These are phyloP conservation scores for Uncinocarpus reesii DNA, from an alignment of 2,329 filamentous ascomycete species.

Conservation along the genomic window DNA sequence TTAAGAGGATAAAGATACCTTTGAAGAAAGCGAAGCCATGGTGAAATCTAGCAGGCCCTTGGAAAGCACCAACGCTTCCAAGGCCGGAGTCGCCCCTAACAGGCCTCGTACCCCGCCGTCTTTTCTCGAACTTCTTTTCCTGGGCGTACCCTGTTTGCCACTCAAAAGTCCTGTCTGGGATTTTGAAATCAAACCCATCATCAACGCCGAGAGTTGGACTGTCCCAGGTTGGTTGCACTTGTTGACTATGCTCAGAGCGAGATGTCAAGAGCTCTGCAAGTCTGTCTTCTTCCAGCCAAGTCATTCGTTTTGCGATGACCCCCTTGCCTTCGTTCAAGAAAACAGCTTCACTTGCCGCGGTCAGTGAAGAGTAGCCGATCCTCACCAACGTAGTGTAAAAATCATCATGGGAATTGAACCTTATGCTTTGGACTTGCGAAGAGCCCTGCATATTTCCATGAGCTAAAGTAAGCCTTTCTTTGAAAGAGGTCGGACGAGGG, in stretches of 20 bases:
- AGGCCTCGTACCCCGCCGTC: slow-evolving; percentile 26
- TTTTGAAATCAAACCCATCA: slow-evolving; percentile 28
- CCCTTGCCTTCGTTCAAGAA: slow-evolving; percentile 82
- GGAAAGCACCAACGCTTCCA: slow-evolving; percentile 66
- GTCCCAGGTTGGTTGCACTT: not conserved
- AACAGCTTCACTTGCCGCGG: slow-evolving; percentile 88
- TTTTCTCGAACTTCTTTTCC: slow-evolving; percentile 38
- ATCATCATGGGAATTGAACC: slow-evolving; percentile 78
- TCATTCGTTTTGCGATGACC: slow-evolving; percentile 63
- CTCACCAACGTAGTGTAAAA: slow-evolving; percentile 87
- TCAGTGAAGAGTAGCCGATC: slow-evolving; percentile 77
- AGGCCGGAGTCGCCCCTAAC: slow-evolving; percentile 29
- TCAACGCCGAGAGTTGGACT: slow-evolving; percentile 20
- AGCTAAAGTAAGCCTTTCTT: slow-evolving; percentile 57
- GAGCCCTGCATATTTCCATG: slow-evolving; percentile 89
- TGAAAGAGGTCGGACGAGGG: slow-evolving; percentile 37
- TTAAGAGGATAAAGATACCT: slow-evolving; percentile 58
- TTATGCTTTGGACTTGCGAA: slow-evolving; percentile 68
- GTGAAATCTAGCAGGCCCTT: slow-evolving; percentile 67
- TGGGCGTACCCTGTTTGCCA: slow-evolving; percentile 40
- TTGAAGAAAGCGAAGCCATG: slow-evolving; percentile 63
- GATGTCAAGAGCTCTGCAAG: slow-evolving; percentile 60
- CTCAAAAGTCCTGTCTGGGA: slow-evolving; percentile 24
- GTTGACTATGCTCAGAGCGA: slow-evolving; percentile 24
- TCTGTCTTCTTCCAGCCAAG: slow-evolving; percentile 86